Conservation (phyloP, 106 monocot genomes). For the Apostasia ramifera region DNA sequence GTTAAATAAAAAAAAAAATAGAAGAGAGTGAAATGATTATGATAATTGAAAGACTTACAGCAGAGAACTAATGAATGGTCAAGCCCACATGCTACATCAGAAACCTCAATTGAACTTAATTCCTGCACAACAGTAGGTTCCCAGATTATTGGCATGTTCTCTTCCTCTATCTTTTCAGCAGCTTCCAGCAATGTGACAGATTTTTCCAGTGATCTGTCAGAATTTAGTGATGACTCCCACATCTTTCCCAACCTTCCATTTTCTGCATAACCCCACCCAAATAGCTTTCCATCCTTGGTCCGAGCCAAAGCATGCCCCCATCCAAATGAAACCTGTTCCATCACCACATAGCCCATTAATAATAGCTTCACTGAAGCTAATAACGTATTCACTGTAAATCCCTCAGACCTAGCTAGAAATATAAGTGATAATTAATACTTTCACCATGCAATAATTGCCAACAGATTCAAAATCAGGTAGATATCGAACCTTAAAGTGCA, state of each 20-base stretch:
- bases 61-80: slow-evolving; percentile 84
- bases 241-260: slow-evolving; percentile 69
- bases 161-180: slow-evolving; percentile 48
- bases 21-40: too few relatives aligned
- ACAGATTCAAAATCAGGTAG: too few relatives aligned
- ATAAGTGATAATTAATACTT: too few relatives aligned
- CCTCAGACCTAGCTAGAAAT: too few relatives aligned
- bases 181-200: slow-evolving; percentile 33
- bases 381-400: too few relatives aligned
- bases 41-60: slow-evolving; percentile 37
- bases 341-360: too few relatives aligned
- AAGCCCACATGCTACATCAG: slow-evolving; percentile 70
- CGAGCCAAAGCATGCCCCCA: slow-evolving; percentile 86
- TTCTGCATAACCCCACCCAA: slow-evolving; percentile 77
- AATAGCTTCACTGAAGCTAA: too few relatives aligned
- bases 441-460: too few relatives aligned
- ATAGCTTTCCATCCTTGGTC: slow-evolving; percentile 56
- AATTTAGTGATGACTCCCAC: slow-evolving; percentile 23
- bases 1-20: too few relatives aligned
- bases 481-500: too few relatives aligned
- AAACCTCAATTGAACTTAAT: slow-evolving; percentile 32
- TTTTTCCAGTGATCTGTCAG: slow-evolving; percentile 5
- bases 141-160: slow-evolving; percentile 84
- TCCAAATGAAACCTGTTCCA: slow-evolving; percentile 72
- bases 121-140: slow-evolving; percentile 49